phyloP scores from a whole-genome alignment of 768 basidiomycete species.

The Podaxis rugospora region DNA sequence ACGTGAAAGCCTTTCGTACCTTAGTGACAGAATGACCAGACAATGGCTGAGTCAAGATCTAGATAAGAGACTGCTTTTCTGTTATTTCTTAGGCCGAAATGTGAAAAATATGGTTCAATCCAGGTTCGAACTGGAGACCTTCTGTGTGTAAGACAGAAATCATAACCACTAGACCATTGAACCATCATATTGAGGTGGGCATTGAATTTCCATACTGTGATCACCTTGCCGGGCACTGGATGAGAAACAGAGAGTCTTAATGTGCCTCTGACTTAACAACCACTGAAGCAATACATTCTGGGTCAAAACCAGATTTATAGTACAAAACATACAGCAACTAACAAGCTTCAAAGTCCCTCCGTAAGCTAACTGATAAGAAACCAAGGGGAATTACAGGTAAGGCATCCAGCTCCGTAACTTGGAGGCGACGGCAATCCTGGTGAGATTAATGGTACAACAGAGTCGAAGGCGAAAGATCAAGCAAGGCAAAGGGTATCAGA shows the following conservation, averaged over 20 bases:
- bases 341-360: not conserved
- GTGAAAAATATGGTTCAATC: conserved; percentile 31
- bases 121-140: conserved; percentile 36
- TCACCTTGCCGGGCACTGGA: no score
- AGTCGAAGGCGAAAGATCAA: not conserved
- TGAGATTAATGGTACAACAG: no score
- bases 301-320: not conserved
- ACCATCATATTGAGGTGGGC: not conserved
- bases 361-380: not conserved
- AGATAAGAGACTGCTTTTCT: no score
- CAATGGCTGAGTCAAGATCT: no score
- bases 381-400: not conserved
- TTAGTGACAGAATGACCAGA: no score
- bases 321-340: not conserved
- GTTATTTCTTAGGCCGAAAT: not conserved
- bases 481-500: not conserved
- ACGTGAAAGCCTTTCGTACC: no score
- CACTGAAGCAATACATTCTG: no score
- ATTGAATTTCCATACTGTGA: no score
- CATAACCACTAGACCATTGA: conserved; percentile 52
- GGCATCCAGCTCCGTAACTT: not conserved
- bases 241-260: not conserved
- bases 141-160: conserved; percentile 37
- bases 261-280: no score
- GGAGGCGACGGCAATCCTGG: no score